Evolutionary conservation across 129 eudicot genomes (phyloP).

Genomic region (Pseudognaphalium luteoalbum): DNA sequence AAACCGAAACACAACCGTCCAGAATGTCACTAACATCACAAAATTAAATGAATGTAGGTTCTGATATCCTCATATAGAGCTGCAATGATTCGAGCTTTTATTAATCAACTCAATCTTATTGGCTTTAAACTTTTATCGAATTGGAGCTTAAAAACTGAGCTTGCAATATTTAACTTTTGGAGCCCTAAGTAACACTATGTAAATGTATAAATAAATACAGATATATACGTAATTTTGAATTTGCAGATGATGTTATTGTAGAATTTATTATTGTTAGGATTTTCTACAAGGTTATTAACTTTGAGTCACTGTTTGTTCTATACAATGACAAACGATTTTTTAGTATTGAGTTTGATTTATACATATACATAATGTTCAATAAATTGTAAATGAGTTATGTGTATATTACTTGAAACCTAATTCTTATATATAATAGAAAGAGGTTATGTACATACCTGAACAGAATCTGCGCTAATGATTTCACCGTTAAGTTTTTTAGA

Average conservation of each 20-base stretch:
- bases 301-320: too few species aligned
- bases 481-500: slow-evolving; percentile 82
- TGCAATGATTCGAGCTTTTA: not conserved
- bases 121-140: too few species aligned
- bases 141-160: not conserved
- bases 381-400: too few species aligned
- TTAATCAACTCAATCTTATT: not conserved
- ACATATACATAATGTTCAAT: too few species aligned
- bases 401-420: not conserved
- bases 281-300: too few species aligned
- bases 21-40: not conserved
- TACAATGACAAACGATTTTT: too few species aligned
- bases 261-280: too few species aligned
- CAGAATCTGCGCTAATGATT: slow-evolving; percentile 97
- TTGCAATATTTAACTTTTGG: too few species aligned
- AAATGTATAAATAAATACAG: too few species aligned
- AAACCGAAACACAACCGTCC: not conserved
- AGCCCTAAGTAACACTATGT: not conserved
- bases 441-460: slow-evolving; percentile 51
- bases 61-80: not conserved
- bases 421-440: not conserved
- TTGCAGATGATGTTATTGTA: too few species aligned
- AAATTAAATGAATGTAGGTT: not conserved
- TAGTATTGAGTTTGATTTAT: too few species aligned
- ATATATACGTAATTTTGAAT: too few species aligned